These are phyloP conservation scores for Benincasa hispida DNA, from an alignment of 306 rosid species.

Conservation along the genomic window DNA sequence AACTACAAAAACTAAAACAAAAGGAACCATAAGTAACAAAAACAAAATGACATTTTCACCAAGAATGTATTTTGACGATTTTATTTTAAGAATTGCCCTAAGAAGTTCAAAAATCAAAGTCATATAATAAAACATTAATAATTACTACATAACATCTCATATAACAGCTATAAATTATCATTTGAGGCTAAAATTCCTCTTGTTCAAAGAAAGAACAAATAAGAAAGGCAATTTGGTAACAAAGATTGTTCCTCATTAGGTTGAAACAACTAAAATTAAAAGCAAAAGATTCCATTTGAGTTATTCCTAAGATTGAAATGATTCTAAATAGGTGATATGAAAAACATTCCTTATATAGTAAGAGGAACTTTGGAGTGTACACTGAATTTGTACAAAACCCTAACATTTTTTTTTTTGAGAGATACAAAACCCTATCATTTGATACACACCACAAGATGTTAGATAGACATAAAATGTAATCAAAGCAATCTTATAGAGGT, in stretches of 20 bases:
- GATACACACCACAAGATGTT: background rate
- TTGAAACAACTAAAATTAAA: background rate
- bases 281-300: background rate
- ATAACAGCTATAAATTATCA: too few relatives aligned
- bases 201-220: background rate
- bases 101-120: too few relatives aligned
- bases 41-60: too few relatives aligned
- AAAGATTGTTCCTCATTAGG: background rate
- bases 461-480: background rate
- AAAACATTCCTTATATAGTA: background rate
- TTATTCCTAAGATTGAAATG: background rate
- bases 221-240: background rate
- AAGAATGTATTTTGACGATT: too few relatives aligned
- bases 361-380: background rate
- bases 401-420: too few relatives aligned
- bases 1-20: too few relatives aligned
- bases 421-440: background rate
- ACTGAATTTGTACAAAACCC: background rate
- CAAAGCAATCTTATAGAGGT: background rate
- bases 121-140: too few relatives aligned
- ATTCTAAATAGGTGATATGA: background rate
- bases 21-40: too few relatives aligned
- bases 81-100: too few relatives aligned
- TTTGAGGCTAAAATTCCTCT: too few relatives aligned
- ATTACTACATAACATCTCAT: too few relatives aligned